phyloP scores from a whole-genome alignment of 768 basidiomycete genomes.

The Ramaria sp. region DNA sequence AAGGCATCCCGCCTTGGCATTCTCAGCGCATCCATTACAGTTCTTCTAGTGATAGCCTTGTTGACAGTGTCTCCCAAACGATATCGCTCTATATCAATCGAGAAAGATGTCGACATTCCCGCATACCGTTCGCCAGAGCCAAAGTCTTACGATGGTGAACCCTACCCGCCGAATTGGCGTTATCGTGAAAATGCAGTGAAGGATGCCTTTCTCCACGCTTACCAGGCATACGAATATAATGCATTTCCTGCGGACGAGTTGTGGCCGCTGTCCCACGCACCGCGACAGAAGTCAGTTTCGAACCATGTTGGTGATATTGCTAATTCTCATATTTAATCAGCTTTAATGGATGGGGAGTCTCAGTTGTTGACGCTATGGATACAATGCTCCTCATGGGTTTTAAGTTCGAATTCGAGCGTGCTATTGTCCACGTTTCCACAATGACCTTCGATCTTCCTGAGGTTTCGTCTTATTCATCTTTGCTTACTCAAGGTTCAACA shows the following conservation, averaged over 20 bases:
- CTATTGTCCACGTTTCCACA: slow-evolving; percentile 3
- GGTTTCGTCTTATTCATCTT: slow-evolving; percentile 21
- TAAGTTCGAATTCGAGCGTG: slow-evolving; percentile 5
- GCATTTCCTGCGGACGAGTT: slow-evolving; percentile 13
- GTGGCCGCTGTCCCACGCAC: background rate
- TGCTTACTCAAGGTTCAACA: background rate
- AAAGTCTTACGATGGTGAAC: background rate
- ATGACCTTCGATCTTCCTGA: slow-evolving; percentile 4
- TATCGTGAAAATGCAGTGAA: slow-evolving; percentile 12
- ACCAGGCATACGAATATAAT: slow-evolving; percentile 13
- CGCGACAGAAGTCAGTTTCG: background rate
- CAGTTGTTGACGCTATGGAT: slow-evolving; percentile 35
- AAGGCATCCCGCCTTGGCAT: background rate
- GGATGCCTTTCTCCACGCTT: slow-evolving; percentile 15
- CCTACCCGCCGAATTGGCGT: background rate
- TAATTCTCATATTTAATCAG: background rate
- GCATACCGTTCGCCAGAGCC: background rate
- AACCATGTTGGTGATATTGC: background rate
- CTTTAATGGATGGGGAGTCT: slow-evolving; percentile 20
- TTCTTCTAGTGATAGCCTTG: background rate
- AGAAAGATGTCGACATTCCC: background rate
- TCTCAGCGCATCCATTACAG: background rate
- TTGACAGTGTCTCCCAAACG: background rate
- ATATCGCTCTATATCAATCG: background rate
- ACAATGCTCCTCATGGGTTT: slow-evolving; percentile 30